phyloP scores from a whole-genome alignment of 768 basidiomycete species.

The Pseudohyphozyma bogoriensis region DNA sequence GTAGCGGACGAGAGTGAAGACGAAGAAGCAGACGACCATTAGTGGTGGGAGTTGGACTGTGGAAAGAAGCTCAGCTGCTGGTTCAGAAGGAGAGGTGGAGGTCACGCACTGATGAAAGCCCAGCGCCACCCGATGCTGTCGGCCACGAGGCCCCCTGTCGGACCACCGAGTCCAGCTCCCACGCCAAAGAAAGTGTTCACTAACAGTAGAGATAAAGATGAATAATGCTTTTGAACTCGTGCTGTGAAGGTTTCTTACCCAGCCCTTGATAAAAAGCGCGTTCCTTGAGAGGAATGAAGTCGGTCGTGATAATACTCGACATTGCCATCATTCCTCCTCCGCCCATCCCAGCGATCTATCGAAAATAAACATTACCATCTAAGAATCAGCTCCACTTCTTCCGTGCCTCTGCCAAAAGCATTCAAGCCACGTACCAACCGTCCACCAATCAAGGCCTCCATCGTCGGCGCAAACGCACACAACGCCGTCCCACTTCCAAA shows the following conservation, averaged over 20 bases:
- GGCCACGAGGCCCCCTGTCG: conserved; percentile 37
- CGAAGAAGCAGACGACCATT: conserved; percentile 57
- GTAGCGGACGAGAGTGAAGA: conserved; percentile 68
- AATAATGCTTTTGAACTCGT: no score
- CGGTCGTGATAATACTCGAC: conserved; percentile 57
- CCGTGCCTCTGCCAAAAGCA: conserved; percentile 54
- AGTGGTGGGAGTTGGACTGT: conserved; percentile 73
- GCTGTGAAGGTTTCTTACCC: no score
- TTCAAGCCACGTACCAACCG: conserved; percentile 74
- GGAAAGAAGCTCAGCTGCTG: no score
- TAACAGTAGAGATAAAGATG: not conserved
- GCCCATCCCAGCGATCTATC: conserved; percentile 22
- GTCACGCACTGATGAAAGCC: conserved; percentile 75
- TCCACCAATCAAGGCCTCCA: conserved; percentile 68
- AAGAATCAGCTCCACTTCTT: conserved; percentile 42
- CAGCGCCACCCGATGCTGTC: conserved; percentile 51
- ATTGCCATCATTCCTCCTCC: conserved; percentile 42
- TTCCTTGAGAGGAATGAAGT: conserved; percentile 77
- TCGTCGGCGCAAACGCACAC: conserved; percentile 77
- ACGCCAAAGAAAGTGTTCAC: conserved; percentile 55
- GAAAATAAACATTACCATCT: no score
- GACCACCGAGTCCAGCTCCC: conserved; percentile 45
- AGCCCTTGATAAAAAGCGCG: conserved; percentile 86
- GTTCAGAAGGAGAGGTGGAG: no score
- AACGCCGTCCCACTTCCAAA: conserved; percentile 79